A percentile compares a stretch with the other conserved stretches of the same genome.
phyloP scores from a whole-genome alignment of 2,329 filamentous ascomycete species.

The Epichloe scottii region DNA sequence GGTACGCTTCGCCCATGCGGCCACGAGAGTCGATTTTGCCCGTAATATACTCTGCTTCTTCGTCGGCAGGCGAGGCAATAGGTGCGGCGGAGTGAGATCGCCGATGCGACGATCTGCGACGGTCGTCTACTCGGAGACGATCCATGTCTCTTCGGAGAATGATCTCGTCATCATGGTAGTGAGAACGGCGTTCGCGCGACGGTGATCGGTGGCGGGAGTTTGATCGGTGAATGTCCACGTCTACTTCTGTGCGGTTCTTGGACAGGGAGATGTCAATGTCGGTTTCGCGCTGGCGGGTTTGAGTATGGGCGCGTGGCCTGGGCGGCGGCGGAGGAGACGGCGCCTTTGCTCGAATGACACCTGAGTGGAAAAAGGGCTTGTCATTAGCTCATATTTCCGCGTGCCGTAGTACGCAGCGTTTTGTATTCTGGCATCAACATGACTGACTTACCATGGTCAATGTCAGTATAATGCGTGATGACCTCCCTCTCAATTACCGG shows the following conservation, averaged over 20 bases:
- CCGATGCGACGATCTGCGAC: conserved; percentile 25
- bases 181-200: conserved; percentile 26
- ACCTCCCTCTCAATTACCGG: conserved; percentile 80
- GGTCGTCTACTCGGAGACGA: conserved; percentile 31
- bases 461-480: conserved; percentile 76
- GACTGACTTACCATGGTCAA: conserved; percentile 63
- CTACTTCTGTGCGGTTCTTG: conserved; percentile 43
- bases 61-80: conserved; percentile 29
- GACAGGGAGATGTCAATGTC: conserved; percentile 50
- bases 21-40: conserved; percentile 45
- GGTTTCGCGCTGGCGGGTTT: conserved; percentile 29
- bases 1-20: conserved; percentile 59
- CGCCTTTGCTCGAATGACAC: conserved; percentile 30
- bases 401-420: background rate
- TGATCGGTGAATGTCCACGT: conserved; percentile 41
- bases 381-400: background rate
- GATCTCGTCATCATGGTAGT: conserved; percentile 51
- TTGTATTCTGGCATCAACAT: background rate
- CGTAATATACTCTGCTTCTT: conserved; percentile 53
- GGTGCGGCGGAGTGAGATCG: conserved; percentile 41
- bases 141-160: conserved; percentile 46
- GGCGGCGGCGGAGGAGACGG: conserved; percentile 38
- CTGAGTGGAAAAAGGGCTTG: conserved; percentile 17
- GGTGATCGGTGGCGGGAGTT: conserved; percentile 18
- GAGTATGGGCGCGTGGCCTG: conserved; percentile 18